Conservation (phyloP, 2,329 filamentous ascomycete genomes). For the Penicillium palitans region DNA sequence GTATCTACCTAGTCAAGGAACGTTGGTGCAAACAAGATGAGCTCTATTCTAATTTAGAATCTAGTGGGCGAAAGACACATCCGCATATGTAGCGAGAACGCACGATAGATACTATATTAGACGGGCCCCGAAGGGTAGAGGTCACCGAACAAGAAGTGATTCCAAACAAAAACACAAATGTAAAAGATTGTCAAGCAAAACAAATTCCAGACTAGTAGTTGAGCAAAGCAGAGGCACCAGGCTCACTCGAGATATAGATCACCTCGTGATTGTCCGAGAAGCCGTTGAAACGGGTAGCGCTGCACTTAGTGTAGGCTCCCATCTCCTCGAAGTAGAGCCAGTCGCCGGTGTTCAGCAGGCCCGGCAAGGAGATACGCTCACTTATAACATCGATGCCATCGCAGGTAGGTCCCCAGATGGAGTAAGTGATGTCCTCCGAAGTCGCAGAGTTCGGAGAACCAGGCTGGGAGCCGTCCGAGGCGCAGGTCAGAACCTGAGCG, state of each 20-base stretch:
- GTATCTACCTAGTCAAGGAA: not conserved
- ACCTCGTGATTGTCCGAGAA: slow-evolving; percentile 91
- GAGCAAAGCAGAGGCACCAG: slow-evolving; percentile 75
- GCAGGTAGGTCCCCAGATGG: slow-evolving; percentile 96
- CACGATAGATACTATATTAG: slow-evolving; percentile 13
- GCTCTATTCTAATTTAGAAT: slow-evolving; percentile 8
- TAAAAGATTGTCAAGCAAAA: slow-evolving; percentile 10
- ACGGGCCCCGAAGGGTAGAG: not conserved
- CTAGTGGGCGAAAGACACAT: not conserved
- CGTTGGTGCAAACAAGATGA: not conserved
- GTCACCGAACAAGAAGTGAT: slow-evolving; percentile 1
- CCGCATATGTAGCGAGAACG: slow-evolving; percentile 11
- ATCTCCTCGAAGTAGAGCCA: slow-evolving; percentile 99
- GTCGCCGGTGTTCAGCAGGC: slow-evolving; percentile 84
- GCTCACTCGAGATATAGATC: slow-evolving; percentile 92
- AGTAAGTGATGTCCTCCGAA: slow-evolving; percentile 71
- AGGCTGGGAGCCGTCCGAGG: slow-evolving; percentile 60
- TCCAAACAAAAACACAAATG: slow-evolving; percentile 8
- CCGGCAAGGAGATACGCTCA: slow-evolving; percentile 73
- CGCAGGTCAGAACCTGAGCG: slow-evolving; percentile 74
- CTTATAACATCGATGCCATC: slow-evolving; percentile 96
- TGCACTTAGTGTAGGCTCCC: slow-evolving; percentile 98
- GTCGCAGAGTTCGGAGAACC: slow-evolving; percentile 43
- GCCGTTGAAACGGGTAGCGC: slow-evolving; percentile 95
- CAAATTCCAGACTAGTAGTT: slow-evolving; percentile 38